phyloP scores from a whole-genome alignment of 2,329 filamentous ascomycete species.

The Harringtonia aguacate region DNA sequence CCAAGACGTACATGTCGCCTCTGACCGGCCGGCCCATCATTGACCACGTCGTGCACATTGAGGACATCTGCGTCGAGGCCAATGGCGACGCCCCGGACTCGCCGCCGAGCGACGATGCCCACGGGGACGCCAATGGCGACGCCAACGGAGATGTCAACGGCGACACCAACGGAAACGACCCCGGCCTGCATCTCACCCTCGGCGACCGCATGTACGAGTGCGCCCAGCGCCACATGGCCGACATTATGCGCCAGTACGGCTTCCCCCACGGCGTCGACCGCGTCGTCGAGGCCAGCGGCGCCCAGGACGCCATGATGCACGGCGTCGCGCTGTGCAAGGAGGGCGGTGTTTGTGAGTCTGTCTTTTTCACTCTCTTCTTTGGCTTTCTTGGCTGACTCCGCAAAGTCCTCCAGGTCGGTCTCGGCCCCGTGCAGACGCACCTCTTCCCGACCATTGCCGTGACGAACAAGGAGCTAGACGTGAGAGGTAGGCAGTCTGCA shows the following conservation, averaged over 20 bases:
- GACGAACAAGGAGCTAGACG: constrained; percentile 79
- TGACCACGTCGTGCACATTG: constrained; percentile 59
- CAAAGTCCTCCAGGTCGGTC: constrained; percentile 62
- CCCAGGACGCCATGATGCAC: constrained; percentile 66
- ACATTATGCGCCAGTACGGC: constrained; percentile 51
- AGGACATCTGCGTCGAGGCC: constrained; percentile 51
- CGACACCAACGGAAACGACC: not conserved
- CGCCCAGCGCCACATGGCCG: constrained; percentile 14
- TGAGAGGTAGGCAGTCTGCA: constrained; percentile 50
- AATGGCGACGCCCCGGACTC: no score
- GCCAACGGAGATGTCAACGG: not conserved
- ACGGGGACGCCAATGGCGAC: no score
- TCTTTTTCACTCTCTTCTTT: not conserved
- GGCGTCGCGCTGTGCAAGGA: constrained; percentile 58
- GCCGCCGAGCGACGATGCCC: no score
- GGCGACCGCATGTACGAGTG: constrained; percentile 3
- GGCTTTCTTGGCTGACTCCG: no score
- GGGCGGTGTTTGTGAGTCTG: constrained; percentile 53
- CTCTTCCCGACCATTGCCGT: constrained; percentile 84
- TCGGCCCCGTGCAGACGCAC: constrained; percentile 72
- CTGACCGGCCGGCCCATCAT: constrained; percentile 38
- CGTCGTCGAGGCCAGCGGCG: constrained; percentile 71
- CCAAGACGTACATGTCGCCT: constrained; percentile 37
- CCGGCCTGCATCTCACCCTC: not conserved
- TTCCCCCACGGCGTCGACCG: constrained; percentile 57